Evolutionary conservation across 73 alveolate genomes (phyloP).

Genomic region (Uronychia binucleata): DNA sequence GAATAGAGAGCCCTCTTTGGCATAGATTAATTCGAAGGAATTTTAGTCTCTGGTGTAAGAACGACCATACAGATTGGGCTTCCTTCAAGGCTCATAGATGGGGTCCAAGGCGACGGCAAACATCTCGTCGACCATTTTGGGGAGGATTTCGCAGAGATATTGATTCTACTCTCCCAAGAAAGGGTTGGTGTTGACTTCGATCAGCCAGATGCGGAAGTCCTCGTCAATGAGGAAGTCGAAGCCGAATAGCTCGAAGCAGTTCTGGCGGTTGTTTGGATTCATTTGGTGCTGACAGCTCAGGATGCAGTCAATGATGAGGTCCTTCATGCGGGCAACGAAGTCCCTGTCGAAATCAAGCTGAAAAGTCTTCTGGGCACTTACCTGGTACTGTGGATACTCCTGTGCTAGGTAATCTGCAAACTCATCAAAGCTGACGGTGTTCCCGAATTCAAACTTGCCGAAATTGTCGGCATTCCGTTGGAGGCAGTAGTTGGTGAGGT

Average conservation of each 20-base stretch:
- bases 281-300: conserved; percentile 67
- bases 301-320: conserved; percentile 79
- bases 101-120: conserved; percentile 76
- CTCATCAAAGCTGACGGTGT: conserved; percentile 77
- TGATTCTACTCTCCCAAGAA: conserved; percentile 86
- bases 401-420: conserved; percentile 73
- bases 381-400: conserved; percentile 58
- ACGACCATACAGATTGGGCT: neutral
- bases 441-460: conserved; percentile 88
- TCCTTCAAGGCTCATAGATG: conserved; percentile 28
- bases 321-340: conserved; percentile 84
- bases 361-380: neutral
- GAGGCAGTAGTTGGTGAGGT: conserved; percentile 88
- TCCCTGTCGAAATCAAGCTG: conserved; percentile 69
- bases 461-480: conserved; percentile 72
- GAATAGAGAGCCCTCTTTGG: neutral
- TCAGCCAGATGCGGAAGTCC: conserved; percentile 87
- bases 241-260: conserved; percentile 87
- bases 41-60: neutral
- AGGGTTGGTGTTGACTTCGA: conserved; percentile 93
- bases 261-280: conserved; percentile 71
- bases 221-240: conserved; percentile 92
- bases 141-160: conserved; percentile 75
- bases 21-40: conserved; percentile 7
- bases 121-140: conserved; percentile 91